A percentile compares a stretch with the other conserved stretches of the same genome.
Conservation (phyloP, 108 stramenopile genomes). For the Discostella pseudostelligera region DNA sequence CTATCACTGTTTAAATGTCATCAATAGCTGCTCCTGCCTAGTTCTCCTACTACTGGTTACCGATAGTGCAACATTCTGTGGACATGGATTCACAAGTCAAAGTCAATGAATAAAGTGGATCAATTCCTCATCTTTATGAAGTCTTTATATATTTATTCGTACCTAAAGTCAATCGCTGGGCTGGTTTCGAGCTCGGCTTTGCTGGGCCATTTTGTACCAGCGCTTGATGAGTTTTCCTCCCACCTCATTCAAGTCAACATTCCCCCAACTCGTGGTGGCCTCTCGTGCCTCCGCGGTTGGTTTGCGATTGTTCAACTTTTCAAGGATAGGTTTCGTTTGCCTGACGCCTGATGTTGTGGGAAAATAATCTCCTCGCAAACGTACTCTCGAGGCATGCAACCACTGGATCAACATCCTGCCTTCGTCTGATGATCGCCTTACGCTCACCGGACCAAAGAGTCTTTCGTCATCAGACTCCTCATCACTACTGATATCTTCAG, state of each 20-base stretch:
- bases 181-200: too few relatives aligned
- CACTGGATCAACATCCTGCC: slow-evolving; percentile 82
- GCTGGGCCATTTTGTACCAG: not conserved
- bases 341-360: slow-evolving; percentile 46
- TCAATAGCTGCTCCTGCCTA: too few relatives aligned
- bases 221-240: not conserved
- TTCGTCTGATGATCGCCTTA: slow-evolving; percentile 62
- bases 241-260: not conserved
- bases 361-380: slow-evolving; percentile 61
- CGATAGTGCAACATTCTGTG: too few relatives aligned
- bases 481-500: slow-evolving; percentile 69
- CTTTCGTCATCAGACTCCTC: slow-evolving; percentile 68
- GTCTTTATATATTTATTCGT: too few relatives aligned
- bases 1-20: too few relatives aligned
- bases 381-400: slow-evolving; percentile 61
- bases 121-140: not conserved
- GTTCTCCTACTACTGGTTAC: too few relatives aligned
- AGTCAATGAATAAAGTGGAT: too few relatives aligned
- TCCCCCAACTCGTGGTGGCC: not conserved
- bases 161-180: too few relatives aligned
- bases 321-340: slow-evolving; percentile 62
- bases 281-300: not conserved
- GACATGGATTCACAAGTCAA: too few relatives aligned
- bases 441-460: slow-evolving; percentile 68
- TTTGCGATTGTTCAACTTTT: slow-evolving; percentile 56